A percentile compares a stretch with the other conserved stretches of the same genome.
Evolutionary conservation across 1,139 yeast genomes (phyloP).

Genomic region (Debaryomycetaceae sp.): DNA sequence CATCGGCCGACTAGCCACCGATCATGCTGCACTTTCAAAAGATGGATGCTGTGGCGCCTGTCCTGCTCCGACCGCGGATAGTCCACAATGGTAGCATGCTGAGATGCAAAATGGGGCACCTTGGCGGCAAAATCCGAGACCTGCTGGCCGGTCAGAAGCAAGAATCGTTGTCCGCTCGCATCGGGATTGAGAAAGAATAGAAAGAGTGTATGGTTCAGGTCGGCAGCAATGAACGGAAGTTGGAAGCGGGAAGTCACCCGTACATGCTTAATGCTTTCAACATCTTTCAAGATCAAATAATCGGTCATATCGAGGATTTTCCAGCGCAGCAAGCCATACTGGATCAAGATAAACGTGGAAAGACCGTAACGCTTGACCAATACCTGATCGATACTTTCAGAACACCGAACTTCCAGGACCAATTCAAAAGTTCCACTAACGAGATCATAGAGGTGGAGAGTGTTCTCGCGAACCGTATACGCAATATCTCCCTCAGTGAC

Average conservation of each 20-base stretch:
- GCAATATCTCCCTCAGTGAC: conserved; percentile 4
- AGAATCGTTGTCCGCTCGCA: conserved; percentile 4
- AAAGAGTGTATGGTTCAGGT: conserved; percentile 1
- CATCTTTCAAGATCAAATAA: conserved; percentile 13
- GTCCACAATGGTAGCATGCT: conserved; percentile 16
- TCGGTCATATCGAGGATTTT: conserved; percentile 20
- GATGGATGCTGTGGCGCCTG: conserved; percentile 19
- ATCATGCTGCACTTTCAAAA: conserved; percentile 19
- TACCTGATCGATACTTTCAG: conserved; percentile 1
- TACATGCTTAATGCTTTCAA: conserved; percentile 8
- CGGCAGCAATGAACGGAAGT: background rate
- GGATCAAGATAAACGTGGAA: conserved; percentile 10
- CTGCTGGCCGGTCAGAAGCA: too few species aligned
- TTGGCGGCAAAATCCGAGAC: too few species aligned
- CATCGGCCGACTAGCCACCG: conserved; percentile 10
- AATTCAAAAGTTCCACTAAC: conserved; percentile 1
- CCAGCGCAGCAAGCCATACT: conserved; percentile 6
- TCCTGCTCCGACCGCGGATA: conserved; percentile 21
- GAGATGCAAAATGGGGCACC: too few species aligned
- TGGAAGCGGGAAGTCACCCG: conserved; percentile 2
- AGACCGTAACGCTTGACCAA: conserved; percentile 8
- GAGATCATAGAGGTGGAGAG: conserved; percentile 4
- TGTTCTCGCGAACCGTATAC: conserved; percentile 1
- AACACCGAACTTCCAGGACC: conserved; percentile 2
- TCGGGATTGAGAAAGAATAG: conserved; percentile 3